Base-by-base conservation (phyloP, 1,139 yeast species). In the Sugiyamaella castrensis region DNA sequence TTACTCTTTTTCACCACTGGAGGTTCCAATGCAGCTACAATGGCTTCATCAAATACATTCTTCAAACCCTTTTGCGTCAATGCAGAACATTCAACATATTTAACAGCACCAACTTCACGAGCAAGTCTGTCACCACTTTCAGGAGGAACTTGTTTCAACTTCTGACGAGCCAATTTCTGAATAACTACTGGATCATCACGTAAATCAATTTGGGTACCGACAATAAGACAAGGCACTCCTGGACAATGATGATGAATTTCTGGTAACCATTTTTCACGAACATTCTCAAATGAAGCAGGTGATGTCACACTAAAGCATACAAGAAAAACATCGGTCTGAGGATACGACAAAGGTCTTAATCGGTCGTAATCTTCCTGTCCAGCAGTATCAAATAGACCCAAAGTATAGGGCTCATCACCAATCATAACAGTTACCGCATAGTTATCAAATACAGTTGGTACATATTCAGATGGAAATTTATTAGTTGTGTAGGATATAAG, bases 341-440 rank as follows among this genome's bases (percentile, higher is more conserved):
- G 98, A 70, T 92, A 92, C 52, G 95, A 85, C 62, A 92, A 79
- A 9, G 98, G 98, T 72, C 98, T 87, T 67, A 92, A 76, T 67
- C 98, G 80, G 71, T 92, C 98, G 70, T 92, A 92, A 75, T 92
- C 98, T 77, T 91, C 98, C 75, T 92, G 98, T 40, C 98, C 98
- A 16, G 98, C 98, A 40, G 98, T 92, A 74, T 92, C 98, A 67
- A 91, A 92, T 56, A 92, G 75, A 12, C 98, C 98, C 63, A 92
- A 80, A 19, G 97, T 92, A 70, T 88, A 91, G 40, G 98, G 98
- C 71, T 91, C 98, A 67, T 91, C 98, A 46, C 97, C 98, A 67
- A 92, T 92, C 88, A 92, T 91, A 50, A 92, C 98, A 1, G 98
- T 91, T 47, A 92, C 98, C 10, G 98, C 98, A 68, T 92, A 92